These are phyloP conservation scores for Bipolaris sorokiniana DNA, from an alignment of 2,329 filamentous ascomycete species.

Conservation along the genomic window DNA sequence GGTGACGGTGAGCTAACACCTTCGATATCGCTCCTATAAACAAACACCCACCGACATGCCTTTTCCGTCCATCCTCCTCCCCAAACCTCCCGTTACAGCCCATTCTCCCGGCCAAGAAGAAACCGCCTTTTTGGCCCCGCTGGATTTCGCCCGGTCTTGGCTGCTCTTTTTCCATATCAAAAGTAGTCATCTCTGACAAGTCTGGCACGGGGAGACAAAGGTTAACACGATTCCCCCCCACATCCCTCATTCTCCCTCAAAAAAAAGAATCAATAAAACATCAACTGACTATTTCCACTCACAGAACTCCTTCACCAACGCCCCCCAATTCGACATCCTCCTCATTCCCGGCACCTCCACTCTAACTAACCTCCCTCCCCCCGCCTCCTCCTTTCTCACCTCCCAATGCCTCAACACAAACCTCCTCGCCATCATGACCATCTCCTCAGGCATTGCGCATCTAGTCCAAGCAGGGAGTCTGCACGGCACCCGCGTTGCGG, in stretches of 20 bases:
- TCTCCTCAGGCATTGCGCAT: constrained; percentile 41
- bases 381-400: constrained; percentile 36
- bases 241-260: constrained; percentile 7
- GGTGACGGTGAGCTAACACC: constrained; percentile 47
- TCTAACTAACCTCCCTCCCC: constrained; percentile 24
- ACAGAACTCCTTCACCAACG: constrained; percentile 44
- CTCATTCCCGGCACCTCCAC: constrained; percentile 44
- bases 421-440: constrained; percentile 38
- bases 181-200: constrained; percentile 39
- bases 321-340: constrained; percentile 47
- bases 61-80: constrained; percentile 2
- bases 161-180: constrained; percentile 10
- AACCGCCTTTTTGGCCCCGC: constrained; percentile 39
- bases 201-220: constrained; percentile 47
- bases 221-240: constrained; percentile 39
- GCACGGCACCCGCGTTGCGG: constrained; percentile 35
- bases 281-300: constrained; percentile 23
- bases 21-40: constrained; percentile 34
- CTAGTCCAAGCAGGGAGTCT: constrained; percentile 39
- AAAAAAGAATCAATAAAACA: background rate
- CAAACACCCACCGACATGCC: constrained; percentile 17
- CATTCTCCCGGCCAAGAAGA: constrained; percentile 35
- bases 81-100: constrained; percentile 25
- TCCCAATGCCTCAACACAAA: constrained; percentile 33
- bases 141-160: constrained; percentile 44